Conservation (phyloP, 2,329 filamentous ascomycete species). For the Allantophomopsis lycopodina region DNA sequence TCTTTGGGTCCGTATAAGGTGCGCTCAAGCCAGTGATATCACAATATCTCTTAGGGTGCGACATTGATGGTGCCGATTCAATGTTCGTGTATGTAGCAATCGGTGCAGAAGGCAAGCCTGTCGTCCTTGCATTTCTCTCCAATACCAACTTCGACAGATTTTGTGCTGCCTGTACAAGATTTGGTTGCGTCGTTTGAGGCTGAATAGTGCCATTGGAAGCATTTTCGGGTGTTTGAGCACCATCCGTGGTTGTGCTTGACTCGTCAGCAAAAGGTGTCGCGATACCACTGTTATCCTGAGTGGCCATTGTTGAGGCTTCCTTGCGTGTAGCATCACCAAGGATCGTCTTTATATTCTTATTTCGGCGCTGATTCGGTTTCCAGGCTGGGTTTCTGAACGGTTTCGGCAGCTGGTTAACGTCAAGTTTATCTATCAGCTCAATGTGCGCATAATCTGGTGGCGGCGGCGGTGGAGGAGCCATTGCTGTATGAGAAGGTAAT, state of each 20-base stretch:
- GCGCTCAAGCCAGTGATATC: slow-evolving; percentile 90
- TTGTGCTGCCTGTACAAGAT: slow-evolving; percentile 80
- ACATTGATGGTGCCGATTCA: slow-evolving; percentile 80
- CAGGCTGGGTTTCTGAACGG: slow-evolving; percentile 82
- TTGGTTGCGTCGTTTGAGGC: slow-evolving; percentile 34
- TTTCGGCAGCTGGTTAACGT: slow-evolving; percentile 76
- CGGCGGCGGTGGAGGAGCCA: slow-evolving; percentile 12
- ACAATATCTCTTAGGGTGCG: slow-evolving; percentile 80
- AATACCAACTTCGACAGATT: slow-evolving; percentile 79
- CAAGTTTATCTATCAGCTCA: slow-evolving; percentile 80
- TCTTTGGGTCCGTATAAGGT: slow-evolving; percentile 90
- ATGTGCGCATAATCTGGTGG: slow-evolving; percentile 33
- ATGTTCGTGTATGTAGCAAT: slow-evolving; percentile 94
- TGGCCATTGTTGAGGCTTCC: slow-evolving; percentile 79
- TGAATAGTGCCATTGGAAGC: slow-evolving; percentile 20
- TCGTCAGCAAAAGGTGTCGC: slow-evolving; percentile 50
- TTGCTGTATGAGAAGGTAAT: slow-evolving; percentile 2
- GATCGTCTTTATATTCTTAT: slow-evolving; percentile 98
- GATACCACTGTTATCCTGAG: slow-evolving; percentile 66
- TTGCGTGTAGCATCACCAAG: slow-evolving; percentile 77
- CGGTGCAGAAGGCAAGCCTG: slow-evolving; percentile 30
- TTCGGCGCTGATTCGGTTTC: slow-evolving; percentile 88
- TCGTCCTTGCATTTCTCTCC: slow-evolving; percentile 57
- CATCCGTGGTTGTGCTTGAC: slow-evolving; percentile 35
- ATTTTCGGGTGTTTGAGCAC: slow-evolving; percentile 29